Evolutionary conservation across 2,329 filamentous ascomycete species (phyloP).

Genomic region (Pyrenophora graminea): DNA sequence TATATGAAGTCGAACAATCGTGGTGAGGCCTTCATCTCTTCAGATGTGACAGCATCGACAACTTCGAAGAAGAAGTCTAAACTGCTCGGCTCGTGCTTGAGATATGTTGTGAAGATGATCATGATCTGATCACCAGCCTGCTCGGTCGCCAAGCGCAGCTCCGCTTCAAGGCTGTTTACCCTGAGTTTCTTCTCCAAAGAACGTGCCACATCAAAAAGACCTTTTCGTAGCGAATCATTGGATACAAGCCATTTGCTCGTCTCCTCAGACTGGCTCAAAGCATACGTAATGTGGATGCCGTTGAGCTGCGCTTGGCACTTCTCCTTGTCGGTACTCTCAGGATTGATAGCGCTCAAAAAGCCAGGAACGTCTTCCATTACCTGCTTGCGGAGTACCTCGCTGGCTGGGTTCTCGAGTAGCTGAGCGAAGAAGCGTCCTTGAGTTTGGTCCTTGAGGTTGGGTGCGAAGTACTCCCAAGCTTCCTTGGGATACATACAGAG

Average conservation of each 20-base stretch:
- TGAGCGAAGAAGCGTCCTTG: conserved; percentile 93
- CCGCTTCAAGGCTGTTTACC: conserved; percentile 68
- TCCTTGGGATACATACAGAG: conserved; percentile 92
- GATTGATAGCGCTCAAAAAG: conserved; percentile 69
- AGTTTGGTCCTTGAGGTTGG: conserved; percentile 78
- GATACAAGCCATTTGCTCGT: conserved; percentile 68
- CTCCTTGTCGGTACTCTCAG: conserved; percentile 65
- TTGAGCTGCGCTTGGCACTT: conserved; percentile 83
- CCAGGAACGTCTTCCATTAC: conserved; percentile 74
- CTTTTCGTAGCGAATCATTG: conserved; percentile 61
- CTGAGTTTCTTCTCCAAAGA: conserved; percentile 77
- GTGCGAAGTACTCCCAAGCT: conserved; percentile 78
- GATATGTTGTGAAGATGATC: conserved; percentile 78
- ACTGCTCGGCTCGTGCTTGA: conserved; percentile 74
- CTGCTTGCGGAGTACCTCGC: conserved; percentile 72
- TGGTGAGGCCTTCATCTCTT: conserved; percentile 78
- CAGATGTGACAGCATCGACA: conserved; percentile 80
- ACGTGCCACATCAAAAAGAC: conserved; percentile 68
- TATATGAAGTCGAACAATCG: conserved; percentile 83
- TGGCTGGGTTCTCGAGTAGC: conserved; percentile 75
- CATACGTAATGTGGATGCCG: conserved; percentile 81
- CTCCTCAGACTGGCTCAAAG: conserved; percentile 69
- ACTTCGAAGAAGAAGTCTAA: conserved; percentile 83
- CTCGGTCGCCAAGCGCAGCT: conserved; percentile 80
- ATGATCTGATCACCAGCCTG: conserved; percentile 90